Base-by-base conservation (phyloP, 768 basidiomycete genomes). In the Amanita molliuscula region DNA sequence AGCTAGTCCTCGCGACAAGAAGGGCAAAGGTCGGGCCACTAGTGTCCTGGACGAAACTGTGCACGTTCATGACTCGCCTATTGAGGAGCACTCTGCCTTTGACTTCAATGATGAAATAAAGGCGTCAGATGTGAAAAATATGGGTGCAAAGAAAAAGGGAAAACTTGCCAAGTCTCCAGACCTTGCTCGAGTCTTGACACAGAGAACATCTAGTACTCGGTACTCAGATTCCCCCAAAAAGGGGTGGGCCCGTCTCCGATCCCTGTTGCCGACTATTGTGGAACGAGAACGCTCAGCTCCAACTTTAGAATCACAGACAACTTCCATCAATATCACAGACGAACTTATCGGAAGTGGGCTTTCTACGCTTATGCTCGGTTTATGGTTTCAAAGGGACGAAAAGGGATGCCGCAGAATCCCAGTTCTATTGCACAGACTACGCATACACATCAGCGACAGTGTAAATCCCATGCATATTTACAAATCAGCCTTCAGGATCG, bases 341-440 rank as follows among this genome's bases (percentile, higher is more conserved):
- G 89, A 91, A 56, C 78, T 91, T 40, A 84, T 88, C 11, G 75
- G 80, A 2, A 85, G 88, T 4, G 85, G 88, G 15, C 76, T 94
- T 5, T 84, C 87, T 0, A 76, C 81, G 13, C 68, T 91, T 28
- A 83, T 93, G 76, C 64, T 90, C 33, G 76, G 81, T 25, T 72
- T 94, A 56, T 88, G 87, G 81, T 82, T 92, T 54, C 89, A 93
- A 58, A 81, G 82, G 26, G 92, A 93, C 61, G 90, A 94, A 65
- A 83, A 81, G 56, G 80, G 71, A n/a, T 78, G 83, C 49, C 72
- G 88, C n/a, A 79, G 91, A 18, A 70, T 90, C n/a, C 85, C 88
- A 5, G 65, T 82, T 26, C 70, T 92, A 43, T 72, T 93, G 47
- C 84, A 92, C 61, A 80, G 88, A 21, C 70, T 94, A 42, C 78